Evolutionary conservation across 73 alveolate genomes (phyloP).

Genomic region (Blepharisma japonicum): DNA sequence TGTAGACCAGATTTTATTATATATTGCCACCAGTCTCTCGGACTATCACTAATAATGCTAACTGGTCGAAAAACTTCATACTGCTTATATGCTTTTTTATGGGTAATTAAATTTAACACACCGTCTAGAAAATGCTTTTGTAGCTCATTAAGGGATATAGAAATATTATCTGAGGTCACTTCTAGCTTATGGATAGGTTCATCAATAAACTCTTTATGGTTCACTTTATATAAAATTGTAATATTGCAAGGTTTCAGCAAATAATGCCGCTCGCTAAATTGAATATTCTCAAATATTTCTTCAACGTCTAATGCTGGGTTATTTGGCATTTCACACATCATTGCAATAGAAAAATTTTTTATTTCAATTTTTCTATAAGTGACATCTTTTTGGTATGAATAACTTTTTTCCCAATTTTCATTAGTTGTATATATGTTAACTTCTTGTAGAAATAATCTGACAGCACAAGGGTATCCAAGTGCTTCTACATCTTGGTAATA

Average conservation of each 20-base stretch:
- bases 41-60: background rate
- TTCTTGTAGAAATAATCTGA: background rate
- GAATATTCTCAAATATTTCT: background rate
- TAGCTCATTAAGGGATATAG: background rate
- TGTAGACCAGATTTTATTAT: background rate
- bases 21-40: conserved; percentile 17
- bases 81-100: background rate
- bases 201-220: background rate
- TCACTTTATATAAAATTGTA: background rate
- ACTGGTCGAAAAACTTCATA: background rate
- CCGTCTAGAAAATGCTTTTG: conserved; percentile 7
- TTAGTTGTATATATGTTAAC: background rate
- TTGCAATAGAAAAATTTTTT: background rate
- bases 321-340: background rate
- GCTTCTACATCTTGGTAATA: conserved; percentile 1
- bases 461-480: background rate
- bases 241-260: background rate
- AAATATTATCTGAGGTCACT: background rate
- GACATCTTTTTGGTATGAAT: background rate
- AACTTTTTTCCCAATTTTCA: background rate
- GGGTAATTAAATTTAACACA: background rate
- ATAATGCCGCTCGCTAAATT: background rate
- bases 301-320: background rate
- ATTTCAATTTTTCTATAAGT: conserved; percentile 20
- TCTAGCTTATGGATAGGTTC: background rate